phyloP scores from a whole-genome alignment of 129 eudicot genomes.

The Artemisia argyi region DNA sequence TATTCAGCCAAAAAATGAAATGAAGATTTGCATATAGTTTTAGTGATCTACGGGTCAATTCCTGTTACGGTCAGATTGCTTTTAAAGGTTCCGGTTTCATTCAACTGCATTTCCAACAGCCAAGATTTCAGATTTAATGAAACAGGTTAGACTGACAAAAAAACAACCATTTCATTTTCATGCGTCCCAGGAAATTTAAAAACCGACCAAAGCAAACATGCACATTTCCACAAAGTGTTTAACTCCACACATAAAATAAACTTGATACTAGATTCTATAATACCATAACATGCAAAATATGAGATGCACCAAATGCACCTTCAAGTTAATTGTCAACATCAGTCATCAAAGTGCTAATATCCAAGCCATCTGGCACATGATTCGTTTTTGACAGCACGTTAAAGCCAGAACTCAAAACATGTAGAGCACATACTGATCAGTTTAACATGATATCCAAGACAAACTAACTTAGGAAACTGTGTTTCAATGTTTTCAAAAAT shows the following conservation, averaged over 20 bases:
- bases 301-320: background rate
- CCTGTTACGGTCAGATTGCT: no score
- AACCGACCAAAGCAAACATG: no score
- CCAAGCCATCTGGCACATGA: background rate
- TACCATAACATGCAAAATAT: conserved; percentile 4
- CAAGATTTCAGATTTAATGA: no score
- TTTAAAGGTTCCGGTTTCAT: no score
- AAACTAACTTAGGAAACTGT: background rate
- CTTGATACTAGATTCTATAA: background rate
- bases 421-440: background rate
- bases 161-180: no score
- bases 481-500: background rate
- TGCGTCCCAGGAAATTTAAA: no score
- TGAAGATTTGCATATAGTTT: no score
- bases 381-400: background rate
- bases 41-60: no score
- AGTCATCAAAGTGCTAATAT: background rate
- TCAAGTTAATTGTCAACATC: background rate
- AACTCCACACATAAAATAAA: background rate
- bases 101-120: no score
- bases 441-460: background rate
- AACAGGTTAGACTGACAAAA: background rate
- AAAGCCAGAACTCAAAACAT: background rate
- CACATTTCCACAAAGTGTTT: no score
- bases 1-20: no score